Base-by-base conservation (phyloP, 2,329 filamentous ascomycete genomes). In the Ceratocystiopsis sp. region DNA sequence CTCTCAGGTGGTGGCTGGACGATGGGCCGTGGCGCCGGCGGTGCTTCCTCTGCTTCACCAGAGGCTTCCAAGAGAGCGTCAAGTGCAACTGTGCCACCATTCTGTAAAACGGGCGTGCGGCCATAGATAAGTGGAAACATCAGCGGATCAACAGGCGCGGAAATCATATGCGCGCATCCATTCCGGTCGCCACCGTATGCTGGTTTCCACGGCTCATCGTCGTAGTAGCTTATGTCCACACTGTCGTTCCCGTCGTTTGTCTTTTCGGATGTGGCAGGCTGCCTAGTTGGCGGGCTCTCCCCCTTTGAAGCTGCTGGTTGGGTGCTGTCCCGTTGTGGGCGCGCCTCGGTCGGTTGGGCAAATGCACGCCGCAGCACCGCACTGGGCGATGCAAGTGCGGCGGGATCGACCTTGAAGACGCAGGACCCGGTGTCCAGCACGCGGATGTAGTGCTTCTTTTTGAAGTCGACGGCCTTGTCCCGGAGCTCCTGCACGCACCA, bases 381-480 rank as follows among this genome's bases (percentile, higher is more conserved):
- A 13, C 25, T 3, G 13, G 17, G n/a, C n/a, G 9, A 5, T n/a
- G 19, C n/a, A 7, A 40, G 32, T 3, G 6, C 38, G 6, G 25
- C 38, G 4, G 29, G 3, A 29, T 40, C 29, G 12, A 16, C 38
- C 29, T 40, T 40, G 38, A 29, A 35, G 7, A 40, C 29, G n/a
- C 29, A 34, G 6, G 29, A 17, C 38, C 38, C 38, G 15, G 38
- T 40, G 16, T 40, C 38, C 29, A 40, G 16, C 6, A 40, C 38
- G n/a, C 38, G 38, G 11, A 40, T 14, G 25, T 35, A 16, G 16
- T 25, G n/a, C 5, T 38, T 12, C 25, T 38, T 21, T 29, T 42
- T 38, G 41, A 33, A 42, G 29, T 21, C 14, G 36, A 33, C 16
- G 41, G 36, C 41, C 35, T 42, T 42, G 35, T 42, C 41, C 12